A percentile compares a stretch with the other conserved stretches of the same genome.
These are phyloP conservation scores for Tuber aestivum DNA, from an alignment of 495 filamentous ascomycete species.

Conservation along the genomic window DNA sequence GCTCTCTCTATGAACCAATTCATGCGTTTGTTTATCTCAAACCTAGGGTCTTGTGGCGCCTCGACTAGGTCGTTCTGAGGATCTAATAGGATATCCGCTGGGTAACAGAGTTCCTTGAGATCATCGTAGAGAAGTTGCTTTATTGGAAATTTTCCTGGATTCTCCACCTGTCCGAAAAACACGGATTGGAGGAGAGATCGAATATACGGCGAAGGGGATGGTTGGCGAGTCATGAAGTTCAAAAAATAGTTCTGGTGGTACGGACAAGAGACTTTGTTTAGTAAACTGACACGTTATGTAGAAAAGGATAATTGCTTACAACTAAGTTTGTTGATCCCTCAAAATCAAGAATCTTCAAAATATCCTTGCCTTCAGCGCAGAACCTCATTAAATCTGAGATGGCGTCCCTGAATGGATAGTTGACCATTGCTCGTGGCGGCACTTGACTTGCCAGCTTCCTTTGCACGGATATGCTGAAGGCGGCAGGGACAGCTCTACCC, in stretches of 20 bases:
- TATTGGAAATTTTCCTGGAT: constrained; percentile 60
- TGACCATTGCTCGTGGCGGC: constrained; percentile 83
- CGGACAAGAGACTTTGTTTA: constrained; percentile 12
- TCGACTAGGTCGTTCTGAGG: constrained; percentile 69
- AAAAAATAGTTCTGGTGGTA: constrained; percentile 57
- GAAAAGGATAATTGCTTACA: constrained; percentile 46
- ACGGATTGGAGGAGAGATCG: constrained; percentile 72
- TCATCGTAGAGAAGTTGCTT: constrained; percentile 74
- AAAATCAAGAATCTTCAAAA: constrained; percentile 63
- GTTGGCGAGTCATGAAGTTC: constrained; percentile 68
- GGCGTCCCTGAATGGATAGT: constrained; percentile 65
- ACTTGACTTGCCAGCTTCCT: constrained; percentile 83
- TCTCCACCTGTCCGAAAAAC: constrained; percentile 63
- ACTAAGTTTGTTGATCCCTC: constrained; percentile 61
- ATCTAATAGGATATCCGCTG: constrained; percentile 63
- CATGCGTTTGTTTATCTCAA: constrained; percentile 69
- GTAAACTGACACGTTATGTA: neutral
- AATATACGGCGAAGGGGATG: constrained; percentile 76
- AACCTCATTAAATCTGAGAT: constrained; percentile 62
- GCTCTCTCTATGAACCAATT: constrained; percentile 71
- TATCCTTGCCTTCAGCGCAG: constrained; percentile 64
- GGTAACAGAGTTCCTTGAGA: constrained; percentile 67
- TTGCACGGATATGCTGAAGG: constrained; percentile 88
- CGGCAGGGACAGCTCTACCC: constrained; percentile 62
- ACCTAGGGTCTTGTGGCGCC: constrained; percentile 66